phyloP scores from a whole-genome alignment of 179 eudicot species.

The Vitellaria paradoxa region DNA sequence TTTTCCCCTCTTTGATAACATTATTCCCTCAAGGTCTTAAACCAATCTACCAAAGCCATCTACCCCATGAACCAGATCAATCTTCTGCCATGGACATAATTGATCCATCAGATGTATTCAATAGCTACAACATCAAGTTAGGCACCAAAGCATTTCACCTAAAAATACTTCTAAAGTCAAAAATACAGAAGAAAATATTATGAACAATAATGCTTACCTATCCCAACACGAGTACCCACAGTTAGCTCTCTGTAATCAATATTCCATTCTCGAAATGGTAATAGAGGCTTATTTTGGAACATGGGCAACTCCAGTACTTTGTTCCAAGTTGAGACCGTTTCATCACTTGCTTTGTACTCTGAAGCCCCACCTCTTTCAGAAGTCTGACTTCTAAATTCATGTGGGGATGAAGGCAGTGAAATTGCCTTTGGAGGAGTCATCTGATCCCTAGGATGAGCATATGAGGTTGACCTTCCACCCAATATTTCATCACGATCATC shows the following conservation, averaged over 20 bases:
- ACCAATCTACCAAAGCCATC: too few species aligned
- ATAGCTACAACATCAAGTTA: too few species aligned
- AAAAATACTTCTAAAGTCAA: too few species aligned
- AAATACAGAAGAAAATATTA: too few species aligned
- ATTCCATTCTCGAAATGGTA: slow-evolving; percentile 96
- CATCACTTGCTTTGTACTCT: slow-evolving; percentile 39
- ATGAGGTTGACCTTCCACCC: slow-evolving; percentile 46
- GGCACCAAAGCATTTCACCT: too few species aligned
- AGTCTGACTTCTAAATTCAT: slow-evolving; percentile 53
- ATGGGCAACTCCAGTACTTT: slow-evolving; percentile 70
- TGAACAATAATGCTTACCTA: slow-evolving; percentile 52
- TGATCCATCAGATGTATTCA: too few species aligned
- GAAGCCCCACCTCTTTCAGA: slow-evolving; percentile 44
- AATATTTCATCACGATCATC: slow-evolving; percentile 55
- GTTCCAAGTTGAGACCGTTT: slow-evolving; percentile 77
- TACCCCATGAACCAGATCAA: too few species aligned
- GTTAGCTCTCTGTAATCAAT: slow-evolving; percentile 88
- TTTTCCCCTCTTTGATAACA: too few species aligned
- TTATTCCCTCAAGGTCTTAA: too few species aligned
- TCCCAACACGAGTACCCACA: slow-evolving; percentile 98
- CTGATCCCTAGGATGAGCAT: slow-evolving; percentile 55
- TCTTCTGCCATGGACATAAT: too few species aligned
- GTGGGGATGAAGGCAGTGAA: slow-evolving; percentile 96
- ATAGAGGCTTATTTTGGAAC: slow-evolving; percentile 72
- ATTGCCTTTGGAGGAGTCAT: slow-evolving; percentile 71